Percentiles rank a stretch among this genome's conserved stretches.
phyloP scores from a whole-genome alignment of 345 rosid genomes.

The Cardamine occulta region DNA sequence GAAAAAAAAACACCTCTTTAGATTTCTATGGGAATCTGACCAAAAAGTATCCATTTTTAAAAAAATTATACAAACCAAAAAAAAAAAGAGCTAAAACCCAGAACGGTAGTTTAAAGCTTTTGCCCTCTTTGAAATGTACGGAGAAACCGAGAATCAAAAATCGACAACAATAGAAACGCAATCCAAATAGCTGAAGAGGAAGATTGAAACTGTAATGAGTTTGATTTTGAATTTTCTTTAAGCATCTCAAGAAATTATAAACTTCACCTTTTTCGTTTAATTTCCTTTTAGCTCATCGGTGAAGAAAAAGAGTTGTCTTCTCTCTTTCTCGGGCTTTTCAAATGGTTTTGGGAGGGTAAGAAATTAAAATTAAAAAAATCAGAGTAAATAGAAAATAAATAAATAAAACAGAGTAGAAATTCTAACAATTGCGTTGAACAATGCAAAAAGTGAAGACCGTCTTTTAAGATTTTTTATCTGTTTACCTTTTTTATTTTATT shows the following conservation, averaged over 20 bases:
- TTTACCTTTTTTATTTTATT: neutral
- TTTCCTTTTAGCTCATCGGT: conserved; percentile 63
- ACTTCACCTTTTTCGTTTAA: neutral
- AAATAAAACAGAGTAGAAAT: conserved; percentile 6
- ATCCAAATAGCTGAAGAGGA: conserved; percentile 16
- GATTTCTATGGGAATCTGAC: conserved; percentile 67
- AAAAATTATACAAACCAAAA: neutral
- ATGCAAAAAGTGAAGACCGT: conserved; percentile 30
- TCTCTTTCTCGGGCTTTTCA: conserved; percentile 87
- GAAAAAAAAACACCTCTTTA: conserved; percentile 44
- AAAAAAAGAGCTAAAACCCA: conserved; percentile 9
- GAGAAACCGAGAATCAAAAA: conserved; percentile 36
- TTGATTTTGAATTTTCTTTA: conserved; percentile 50
- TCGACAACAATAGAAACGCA: conserved; percentile 23
- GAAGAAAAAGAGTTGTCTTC: conserved; percentile 51
- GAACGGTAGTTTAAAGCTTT: conserved; percentile 26
- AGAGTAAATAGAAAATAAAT: no score
- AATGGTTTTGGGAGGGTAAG: conserved; percentile 74
- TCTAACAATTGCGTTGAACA: conserved; percentile 36
- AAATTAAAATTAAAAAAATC: neutral
- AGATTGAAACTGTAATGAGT: conserved; percentile 42
- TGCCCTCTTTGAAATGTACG: conserved; percentile 27
- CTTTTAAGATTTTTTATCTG: conserved; percentile 13
- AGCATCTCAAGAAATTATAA: conserved; percentile 58
- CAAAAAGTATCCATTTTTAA: conserved; percentile 52